Conservation (phyloP, 257 asterid species). For the Solanum pinnatisectum region DNA sequence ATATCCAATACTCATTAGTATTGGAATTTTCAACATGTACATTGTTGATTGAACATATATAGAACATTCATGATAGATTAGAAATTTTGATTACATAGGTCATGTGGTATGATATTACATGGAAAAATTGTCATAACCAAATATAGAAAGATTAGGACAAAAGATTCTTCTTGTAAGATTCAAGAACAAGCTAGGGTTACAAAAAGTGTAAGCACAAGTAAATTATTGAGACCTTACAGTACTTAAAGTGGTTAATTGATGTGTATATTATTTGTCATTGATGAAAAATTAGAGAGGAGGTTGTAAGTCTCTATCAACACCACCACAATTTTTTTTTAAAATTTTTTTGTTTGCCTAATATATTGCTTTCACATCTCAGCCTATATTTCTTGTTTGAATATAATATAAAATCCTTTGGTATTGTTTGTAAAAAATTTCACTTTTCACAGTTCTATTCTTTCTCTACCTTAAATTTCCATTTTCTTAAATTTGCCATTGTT, state of each 20-base stretch:
- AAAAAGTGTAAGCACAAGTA: conserved; percentile 13
- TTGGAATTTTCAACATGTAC: not conserved
- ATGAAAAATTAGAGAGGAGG: conserved; percentile 16
- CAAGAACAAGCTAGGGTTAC: not conserved
- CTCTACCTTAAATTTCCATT: conserved; percentile 1
- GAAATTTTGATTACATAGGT: not conserved
- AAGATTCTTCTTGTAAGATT: not conserved
- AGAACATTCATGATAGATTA: not conserved
- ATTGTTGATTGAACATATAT: not conserved
- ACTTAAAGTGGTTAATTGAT: conserved; percentile 14
- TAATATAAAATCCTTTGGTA: not conserved
- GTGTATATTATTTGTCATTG: not conserved
- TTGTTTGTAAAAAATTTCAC: not conserved
- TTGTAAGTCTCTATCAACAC: conserved; percentile 19
- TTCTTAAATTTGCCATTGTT: not conserved
- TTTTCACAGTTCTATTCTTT: not conserved
- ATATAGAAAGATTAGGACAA: not conserved
- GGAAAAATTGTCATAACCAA: not conserved
- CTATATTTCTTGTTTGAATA: not conserved
- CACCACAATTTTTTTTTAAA: not conserved
- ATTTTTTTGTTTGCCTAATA: not conserved
- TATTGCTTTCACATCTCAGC: not conserved
- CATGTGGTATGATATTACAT: not conserved
- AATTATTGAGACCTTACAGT: conserved; percentile 12
- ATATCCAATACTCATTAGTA: not conserved